A percentile compares a stretch with the other conserved stretches of the same genome.
Conservation (phyloP, 257 asterid genomes). For the Paulownia fortunei region DNA sequence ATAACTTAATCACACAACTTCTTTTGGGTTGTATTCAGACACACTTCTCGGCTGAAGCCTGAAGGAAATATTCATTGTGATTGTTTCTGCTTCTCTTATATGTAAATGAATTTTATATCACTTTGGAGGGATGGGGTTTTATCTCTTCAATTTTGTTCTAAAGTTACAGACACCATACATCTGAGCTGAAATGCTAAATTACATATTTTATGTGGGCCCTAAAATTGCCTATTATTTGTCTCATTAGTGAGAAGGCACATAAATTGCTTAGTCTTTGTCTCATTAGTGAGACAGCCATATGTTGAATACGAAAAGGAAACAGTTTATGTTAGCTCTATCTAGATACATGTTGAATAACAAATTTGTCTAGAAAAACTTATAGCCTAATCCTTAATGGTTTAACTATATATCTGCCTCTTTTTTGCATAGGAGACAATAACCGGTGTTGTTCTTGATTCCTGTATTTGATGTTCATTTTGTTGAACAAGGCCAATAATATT, state of each 20-base stretch:
- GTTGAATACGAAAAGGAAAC: background rate
- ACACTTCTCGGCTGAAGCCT: background rate
- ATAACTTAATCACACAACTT: background rate
- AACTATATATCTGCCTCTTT: background rate
- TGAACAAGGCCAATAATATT: background rate
- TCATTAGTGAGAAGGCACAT: background rate
- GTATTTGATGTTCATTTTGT: background rate
- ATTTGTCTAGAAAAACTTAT: slow-evolving; percentile 12
- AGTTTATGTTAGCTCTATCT: background rate
- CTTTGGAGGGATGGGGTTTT: background rate
- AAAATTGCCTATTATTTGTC: background rate
- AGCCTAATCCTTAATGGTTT: background rate
- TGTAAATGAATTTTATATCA: background rate
- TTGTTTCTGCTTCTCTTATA: background rate
- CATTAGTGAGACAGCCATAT: background rate
- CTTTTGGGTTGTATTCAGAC: background rate
- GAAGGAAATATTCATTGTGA: background rate
- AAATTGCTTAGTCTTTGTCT: too few species aligned
- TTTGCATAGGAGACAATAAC: background rate
- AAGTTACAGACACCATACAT: background rate
- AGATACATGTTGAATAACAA: background rate
- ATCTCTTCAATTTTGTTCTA: background rate
- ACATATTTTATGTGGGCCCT: background rate
- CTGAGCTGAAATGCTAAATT: background rate
- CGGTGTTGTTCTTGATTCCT: background rate